Percentiles rank a stretch among this genome's conserved stretches.
Evolutionary conservation across 148 eudicot species (phyloP).

Genomic region (Chenopodium quinoa): DNA sequence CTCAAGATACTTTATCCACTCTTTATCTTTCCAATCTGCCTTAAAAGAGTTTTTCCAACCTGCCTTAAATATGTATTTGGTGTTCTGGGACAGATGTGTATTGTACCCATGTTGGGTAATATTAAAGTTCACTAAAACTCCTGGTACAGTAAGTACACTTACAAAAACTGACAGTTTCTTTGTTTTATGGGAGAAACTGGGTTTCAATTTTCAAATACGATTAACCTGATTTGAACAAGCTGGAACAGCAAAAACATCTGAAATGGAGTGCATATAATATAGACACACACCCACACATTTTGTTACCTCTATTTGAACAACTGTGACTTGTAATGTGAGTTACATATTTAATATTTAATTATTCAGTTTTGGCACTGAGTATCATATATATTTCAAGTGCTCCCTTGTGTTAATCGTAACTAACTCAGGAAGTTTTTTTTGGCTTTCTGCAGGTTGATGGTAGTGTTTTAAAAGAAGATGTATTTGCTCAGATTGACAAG

Average conservation of each 20-base stretch:
- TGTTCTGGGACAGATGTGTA: not conserved
- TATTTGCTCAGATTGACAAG: conserved; percentile 69
- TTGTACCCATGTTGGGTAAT: not conserved
- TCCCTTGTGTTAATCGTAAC: not conserved
- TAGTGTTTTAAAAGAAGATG: conserved; percentile 57
- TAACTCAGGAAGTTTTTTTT: conserved; percentile 10
- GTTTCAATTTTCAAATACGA: no score
- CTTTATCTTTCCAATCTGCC: not conserved
- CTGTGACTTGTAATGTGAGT: not conserved
- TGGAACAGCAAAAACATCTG: not conserved
- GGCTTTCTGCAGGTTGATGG: conserved; percentile 67
- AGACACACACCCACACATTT: no score
- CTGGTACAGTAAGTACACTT: not conserved
- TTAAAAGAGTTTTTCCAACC: not conserved
- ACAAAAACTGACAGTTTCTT: not conserved
- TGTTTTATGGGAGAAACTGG: not conserved
- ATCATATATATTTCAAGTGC: not conserved
- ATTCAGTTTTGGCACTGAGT: not conserved
- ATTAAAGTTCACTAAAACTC: not conserved
- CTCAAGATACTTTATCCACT: not conserved
- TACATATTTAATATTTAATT: no score
- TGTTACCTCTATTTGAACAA: not conserved
- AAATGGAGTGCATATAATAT: no score
- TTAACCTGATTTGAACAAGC: not conserved
- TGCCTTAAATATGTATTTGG: not conserved